A percentile compares a stretch with the other conserved stretches of the same genome.
These are phyloP conservation scores for Aspergillus carlsbadensis DNA, from an alignment of 495 filamentous ascomycete species.

Conservation along the genomic window DNA sequence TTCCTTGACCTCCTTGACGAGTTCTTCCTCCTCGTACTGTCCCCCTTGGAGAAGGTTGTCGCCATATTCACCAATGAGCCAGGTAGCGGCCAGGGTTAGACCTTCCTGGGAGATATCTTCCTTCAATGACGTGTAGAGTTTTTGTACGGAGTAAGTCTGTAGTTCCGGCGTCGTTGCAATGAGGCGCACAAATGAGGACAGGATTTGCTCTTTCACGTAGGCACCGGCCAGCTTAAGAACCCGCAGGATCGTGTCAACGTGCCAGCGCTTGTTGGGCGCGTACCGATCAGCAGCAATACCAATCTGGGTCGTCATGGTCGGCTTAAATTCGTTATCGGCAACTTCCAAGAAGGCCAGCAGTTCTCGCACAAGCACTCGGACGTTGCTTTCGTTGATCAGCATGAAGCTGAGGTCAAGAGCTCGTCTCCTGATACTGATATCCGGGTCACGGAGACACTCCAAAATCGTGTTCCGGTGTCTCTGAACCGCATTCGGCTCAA, in stretches of 20 bases:
- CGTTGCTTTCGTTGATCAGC: conserved; percentile 93
- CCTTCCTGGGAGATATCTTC: conserved; percentile 97
- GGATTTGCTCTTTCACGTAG: conserved; percentile 95
- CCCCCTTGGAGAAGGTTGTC: conserved; percentile 85
- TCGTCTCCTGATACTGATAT: conserved; percentile 94
- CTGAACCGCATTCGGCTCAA: conserved; percentile 97
- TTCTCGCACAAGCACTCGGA: conserved; percentile 88
- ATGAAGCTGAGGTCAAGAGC: conserved; percentile 97
- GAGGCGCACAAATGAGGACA: conserved; percentile 93
- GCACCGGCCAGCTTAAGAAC: conserved; percentile 92
- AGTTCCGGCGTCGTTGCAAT: conserved; percentile 93
- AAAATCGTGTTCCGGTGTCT: conserved; percentile 96
- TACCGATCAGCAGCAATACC: conserved; percentile 95
- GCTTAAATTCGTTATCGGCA: conserved; percentile 97
- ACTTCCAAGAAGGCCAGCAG: conserved; percentile 93
- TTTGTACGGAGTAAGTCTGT: conserved; percentile 95
- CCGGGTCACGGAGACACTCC: conserved; percentile 94
- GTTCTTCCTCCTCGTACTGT: conserved; percentile 91
- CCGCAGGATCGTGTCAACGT: conserved; percentile 95
- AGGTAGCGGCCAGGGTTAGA: conserved; percentile 88
- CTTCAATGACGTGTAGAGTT: conserved; percentile 84
- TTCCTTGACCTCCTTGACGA: conserved; percentile 86
- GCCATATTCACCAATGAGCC: conserved; percentile 97
- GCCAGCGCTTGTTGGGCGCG: conserved; percentile 96
- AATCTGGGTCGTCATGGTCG: conserved; percentile 94